These are phyloP conservation scores for Cairneyella variabilis DNA, from an alignment of 495 filamentous ascomycete genomes.

Conservation along the genomic window DNA sequence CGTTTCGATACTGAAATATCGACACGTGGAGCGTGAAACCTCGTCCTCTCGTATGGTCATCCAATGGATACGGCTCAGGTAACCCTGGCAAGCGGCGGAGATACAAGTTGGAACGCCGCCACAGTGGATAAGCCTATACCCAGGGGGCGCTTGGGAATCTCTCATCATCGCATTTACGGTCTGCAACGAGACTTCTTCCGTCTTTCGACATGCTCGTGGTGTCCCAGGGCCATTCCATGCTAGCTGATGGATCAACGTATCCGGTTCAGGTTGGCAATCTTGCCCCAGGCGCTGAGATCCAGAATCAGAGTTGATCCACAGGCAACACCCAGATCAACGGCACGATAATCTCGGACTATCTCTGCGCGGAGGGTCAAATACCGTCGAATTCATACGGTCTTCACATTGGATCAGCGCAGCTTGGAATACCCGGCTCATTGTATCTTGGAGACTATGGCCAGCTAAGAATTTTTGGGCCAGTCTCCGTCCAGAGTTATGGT, in stretches of 20 bases:
- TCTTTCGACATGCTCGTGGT: slow-evolving; percentile 18
- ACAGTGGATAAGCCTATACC: no score
- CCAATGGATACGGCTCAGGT: no score
- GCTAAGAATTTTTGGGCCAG: no score
- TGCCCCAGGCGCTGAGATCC: slow-evolving; percentile 31
- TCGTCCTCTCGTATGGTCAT: no score
- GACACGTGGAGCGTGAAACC: no score
- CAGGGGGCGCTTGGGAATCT: no score
- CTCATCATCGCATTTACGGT: no score
- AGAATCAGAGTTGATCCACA: slow-evolving; percentile 31
- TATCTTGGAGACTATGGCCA: slow-evolving; percentile 50
- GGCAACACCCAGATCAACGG: slow-evolving; percentile 29
- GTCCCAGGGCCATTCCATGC: slow-evolving; percentile 7
- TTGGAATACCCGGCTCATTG: slow-evolving; percentile 38
- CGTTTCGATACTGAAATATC: no score
- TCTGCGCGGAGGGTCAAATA: slow-evolving; percentile 32
- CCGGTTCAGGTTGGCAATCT: slow-evolving; percentile 33
- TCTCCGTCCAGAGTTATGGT: no score
- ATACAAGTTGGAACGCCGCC: no score
- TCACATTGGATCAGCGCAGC: slow-evolving; percentile 47
- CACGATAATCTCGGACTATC: slow-evolving; percentile 29
- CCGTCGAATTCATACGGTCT: slow-evolving; percentile 49
- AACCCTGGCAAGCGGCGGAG: no score
- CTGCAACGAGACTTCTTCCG: no score
- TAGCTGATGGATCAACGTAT: slow-evolving; percentile 33